A percentile compares a stretch with the other conserved stretches of the same genome.
Conservation (phyloP, 2,329 filamentous ascomycete genomes). For the Pseudocercospora cruenta region DNA sequence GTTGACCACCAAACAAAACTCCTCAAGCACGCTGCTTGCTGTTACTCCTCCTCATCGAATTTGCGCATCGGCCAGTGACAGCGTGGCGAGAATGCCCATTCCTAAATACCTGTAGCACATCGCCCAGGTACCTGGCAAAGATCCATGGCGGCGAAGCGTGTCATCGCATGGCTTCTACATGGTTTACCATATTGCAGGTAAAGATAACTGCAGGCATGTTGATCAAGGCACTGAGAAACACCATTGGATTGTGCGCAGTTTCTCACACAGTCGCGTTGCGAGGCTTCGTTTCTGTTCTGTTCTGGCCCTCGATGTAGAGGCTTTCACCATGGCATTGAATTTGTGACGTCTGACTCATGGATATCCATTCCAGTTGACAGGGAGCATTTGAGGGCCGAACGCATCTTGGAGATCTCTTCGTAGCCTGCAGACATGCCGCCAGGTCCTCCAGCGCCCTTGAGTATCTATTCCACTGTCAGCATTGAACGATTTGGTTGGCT, state of each 20-base stretch:
- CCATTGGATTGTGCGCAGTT: too few species aligned
- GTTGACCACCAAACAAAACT: background rate
- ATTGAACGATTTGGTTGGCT: background rate
- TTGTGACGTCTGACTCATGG: background rate
- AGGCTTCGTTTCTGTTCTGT: background rate
- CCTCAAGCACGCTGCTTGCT: background rate
- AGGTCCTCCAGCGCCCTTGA: constrained; percentile 17
- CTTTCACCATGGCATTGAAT: background rate
- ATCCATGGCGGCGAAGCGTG: background rate
- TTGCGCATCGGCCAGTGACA: background rate
- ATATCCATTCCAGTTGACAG: background rate
- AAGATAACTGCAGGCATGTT: background rate
- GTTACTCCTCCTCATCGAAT: background rate
- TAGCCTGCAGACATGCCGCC: constrained; percentile 17
- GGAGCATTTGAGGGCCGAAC: constrained; percentile 7
- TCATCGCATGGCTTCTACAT: too few species aligned
- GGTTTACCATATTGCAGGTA: background rate
- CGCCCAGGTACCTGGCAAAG: background rate
- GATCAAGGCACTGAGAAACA: background rate
- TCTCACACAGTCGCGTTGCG: background rate
- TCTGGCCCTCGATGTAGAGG: too few species aligned
- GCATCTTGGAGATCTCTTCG: constrained; percentile 18
- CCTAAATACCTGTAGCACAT: background rate
- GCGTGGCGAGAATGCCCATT: background rate
- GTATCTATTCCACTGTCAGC: background rate